Percentiles rank a stretch among this genome's conserved stretches.
These are phyloP conservation scores for Symbiodinium pilosum DNA, from an alignment of 73 alveolate species.

Conservation along the genomic window DNA sequence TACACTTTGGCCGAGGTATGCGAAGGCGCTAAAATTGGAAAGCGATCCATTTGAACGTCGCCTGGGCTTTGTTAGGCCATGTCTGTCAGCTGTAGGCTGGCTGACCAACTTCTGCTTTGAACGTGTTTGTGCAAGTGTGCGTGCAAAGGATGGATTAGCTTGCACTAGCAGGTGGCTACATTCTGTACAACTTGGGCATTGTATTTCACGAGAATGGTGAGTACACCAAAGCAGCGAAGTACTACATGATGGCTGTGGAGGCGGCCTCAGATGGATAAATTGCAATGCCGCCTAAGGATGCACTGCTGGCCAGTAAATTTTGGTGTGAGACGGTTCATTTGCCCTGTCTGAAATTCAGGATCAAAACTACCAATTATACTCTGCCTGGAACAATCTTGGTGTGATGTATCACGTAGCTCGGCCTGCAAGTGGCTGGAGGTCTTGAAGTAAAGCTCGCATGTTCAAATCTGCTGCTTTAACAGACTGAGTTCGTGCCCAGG, in stretches of 20 bases:
- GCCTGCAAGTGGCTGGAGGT: not conserved
- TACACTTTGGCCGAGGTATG: constrained; percentile 42
- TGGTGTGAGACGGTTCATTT: not conserved
- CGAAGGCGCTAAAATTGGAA: constrained; percentile 63
- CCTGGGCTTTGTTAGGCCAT: too few relatives aligned
- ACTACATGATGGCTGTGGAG: constrained; percentile 65
- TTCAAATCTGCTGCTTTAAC: too few relatives aligned
- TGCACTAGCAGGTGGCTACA: constrained; percentile 62
- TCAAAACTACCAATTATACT: constrained; percentile 65
- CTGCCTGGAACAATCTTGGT: constrained; percentile 86
- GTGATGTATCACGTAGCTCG: constrained; percentile 59
- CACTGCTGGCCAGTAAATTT: too few relatives aligned
- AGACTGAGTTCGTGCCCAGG: not conserved
- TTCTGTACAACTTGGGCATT: constrained; percentile 78
- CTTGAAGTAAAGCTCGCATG: too few relatives aligned
- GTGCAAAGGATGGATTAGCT: too few relatives aligned
- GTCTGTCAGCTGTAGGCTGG: not conserved
- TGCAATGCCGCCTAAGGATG: too few relatives aligned
- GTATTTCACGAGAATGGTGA: constrained; percentile 72
- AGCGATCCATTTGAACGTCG: constrained; percentile 74
- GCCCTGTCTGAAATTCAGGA: constrained; percentile 12
- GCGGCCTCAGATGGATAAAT: not conserved
- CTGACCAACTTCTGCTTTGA: not conserved
- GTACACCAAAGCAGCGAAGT: constrained; percentile 79
- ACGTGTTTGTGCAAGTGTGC: not conserved